Percentiles rank a stretch among this genome's conserved stretches.
Conservation (phyloP, 495 filamentous ascomycete genomes). For the Aspergillus haitiensis region DNA sequence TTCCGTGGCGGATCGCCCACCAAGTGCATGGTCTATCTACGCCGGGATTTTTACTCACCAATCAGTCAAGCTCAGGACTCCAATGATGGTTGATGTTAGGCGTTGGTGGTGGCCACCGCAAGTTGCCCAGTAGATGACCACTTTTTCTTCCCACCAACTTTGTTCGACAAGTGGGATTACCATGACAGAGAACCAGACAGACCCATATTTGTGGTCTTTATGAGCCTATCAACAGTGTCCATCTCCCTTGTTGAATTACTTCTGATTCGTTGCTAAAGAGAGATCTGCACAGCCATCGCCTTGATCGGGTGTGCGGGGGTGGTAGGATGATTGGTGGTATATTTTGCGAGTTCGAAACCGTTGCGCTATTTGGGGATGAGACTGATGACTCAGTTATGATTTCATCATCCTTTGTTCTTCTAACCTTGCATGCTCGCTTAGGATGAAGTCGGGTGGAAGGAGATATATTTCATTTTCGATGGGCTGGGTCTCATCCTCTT, state of each 20-base stretch:
- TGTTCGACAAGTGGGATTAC: constrained; percentile 16
- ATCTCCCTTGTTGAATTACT: constrained; percentile 1
- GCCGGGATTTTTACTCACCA: constrained; percentile 40
- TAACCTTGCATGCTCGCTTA: not conserved
- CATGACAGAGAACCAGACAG: constrained; percentile 15
- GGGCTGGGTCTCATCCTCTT: not conserved
- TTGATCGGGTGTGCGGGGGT: constrained; percentile 29
- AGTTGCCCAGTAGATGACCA: not conserved
- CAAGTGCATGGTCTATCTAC: constrained; percentile 23
- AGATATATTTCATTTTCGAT: not conserved
- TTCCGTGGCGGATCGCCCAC: constrained; percentile 45
- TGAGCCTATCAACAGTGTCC: not conserved
- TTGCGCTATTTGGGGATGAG: constrained; percentile 20
- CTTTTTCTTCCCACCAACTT: constrained; percentile 11
- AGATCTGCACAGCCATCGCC: constrained; percentile 38
- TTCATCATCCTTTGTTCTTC: constrained; percentile 12
- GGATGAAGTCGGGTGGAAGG: not conserved
- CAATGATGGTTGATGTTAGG: constrained; percentile 28
- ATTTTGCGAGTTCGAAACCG: constrained; percentile 33
- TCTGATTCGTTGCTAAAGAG: constrained; percentile 14
- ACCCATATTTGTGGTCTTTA: not conserved
- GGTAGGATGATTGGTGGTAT: constrained; percentile 33
- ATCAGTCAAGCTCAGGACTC: constrained; percentile 21
- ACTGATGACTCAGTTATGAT: constrained; percentile 20
- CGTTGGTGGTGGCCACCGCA: constrained; percentile 27